Percentiles rank a stretch among this genome's conserved stretches.
Conservation (phyloP, 2,329 filamentous ascomycete species). For the Thelonectria blattea region DNA sequence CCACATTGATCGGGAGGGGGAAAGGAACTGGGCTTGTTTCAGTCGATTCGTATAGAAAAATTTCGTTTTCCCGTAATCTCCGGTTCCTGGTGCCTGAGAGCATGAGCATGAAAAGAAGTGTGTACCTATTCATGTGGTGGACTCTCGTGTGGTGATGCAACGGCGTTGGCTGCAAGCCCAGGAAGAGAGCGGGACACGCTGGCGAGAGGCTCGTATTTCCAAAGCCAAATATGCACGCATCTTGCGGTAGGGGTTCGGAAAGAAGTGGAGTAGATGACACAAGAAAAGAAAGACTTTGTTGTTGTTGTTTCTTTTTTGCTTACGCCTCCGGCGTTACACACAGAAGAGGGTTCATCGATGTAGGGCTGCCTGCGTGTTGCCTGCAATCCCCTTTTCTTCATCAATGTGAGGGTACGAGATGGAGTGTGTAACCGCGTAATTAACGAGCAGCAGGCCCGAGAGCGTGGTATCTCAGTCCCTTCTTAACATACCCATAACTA, state of each 20-base stretch:
- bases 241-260: constrained; percentile 1
- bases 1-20: constrained; percentile 1
- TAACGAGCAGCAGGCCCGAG: not conserved
- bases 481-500: no score
- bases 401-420: not conserved
- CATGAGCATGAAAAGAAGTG: not conserved
- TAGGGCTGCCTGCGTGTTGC: constrained; percentile 8
- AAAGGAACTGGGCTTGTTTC: not conserved
- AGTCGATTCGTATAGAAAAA: not conserved
- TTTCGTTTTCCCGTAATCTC: not conserved
- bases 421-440: not conserved
- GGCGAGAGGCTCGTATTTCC: constrained; percentile 15
- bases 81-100: constrained; percentile 13
- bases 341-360: not conserved
- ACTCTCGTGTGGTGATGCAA: not conserved
- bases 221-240: constrained; percentile 11
- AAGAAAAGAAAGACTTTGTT: not conserved
- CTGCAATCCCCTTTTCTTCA: not conserved
- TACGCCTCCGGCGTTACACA: not conserved
- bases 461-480: no score
- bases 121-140: not conserved
- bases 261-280: not conserved
- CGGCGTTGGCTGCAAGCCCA: constrained; percentile 1
- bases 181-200: not conserved
- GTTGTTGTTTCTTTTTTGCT: not conserved